Percentiles rank a stretch among this genome's conserved stretches.
phyloP scores from a whole-genome alignment of 2,329 filamentous ascomycete genomes.

The Orbilia ellipsospora region DNA sequence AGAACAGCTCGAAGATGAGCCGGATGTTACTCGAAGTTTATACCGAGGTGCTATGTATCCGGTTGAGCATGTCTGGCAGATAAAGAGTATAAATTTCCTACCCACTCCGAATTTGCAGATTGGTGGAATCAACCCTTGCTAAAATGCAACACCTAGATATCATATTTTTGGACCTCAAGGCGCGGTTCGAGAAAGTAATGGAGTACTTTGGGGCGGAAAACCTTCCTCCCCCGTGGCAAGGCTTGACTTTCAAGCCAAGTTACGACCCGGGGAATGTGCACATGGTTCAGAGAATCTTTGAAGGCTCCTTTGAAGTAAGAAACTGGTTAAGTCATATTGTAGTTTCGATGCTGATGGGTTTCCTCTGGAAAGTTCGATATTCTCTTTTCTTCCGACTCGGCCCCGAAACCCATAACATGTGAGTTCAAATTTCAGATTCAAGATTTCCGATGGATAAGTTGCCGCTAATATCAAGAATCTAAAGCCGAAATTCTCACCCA shows the following conservation, averaged over 20 bases:
- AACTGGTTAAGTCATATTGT: constrained; percentile 13
- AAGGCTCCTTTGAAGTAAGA: constrained; percentile 79
- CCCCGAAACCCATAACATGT: constrained; percentile 68
- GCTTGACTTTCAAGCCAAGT: constrained; percentile 80
- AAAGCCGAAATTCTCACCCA: constrained; percentile 72
- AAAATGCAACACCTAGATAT: constrained; percentile 63
- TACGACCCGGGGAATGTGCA: constrained; percentile 82
- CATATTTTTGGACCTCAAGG: constrained; percentile 73
- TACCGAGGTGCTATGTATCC: constrained; percentile 74
- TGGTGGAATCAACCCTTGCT: neutral
- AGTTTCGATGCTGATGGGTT: constrained; percentile 9
- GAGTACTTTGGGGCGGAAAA: constrained; percentile 72
- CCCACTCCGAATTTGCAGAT: neutral
- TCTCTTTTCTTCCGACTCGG: constrained; percentile 83
- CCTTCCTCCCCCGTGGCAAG: constrained; percentile 82
- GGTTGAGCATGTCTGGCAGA: constrained; percentile 81
- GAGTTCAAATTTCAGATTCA: constrained; percentile 57
- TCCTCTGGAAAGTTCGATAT: constrained; percentile 76
- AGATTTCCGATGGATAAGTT: neutral
- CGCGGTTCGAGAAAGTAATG: constrained; percentile 71
- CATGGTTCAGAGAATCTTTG: constrained; percentile 88
- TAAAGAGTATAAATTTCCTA: constrained; percentile 69
- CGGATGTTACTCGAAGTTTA: constrained; percentile 66
- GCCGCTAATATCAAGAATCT: constrained; percentile 55
- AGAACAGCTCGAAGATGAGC: constrained; percentile 79